Conservation (phyloP, 768 basidiomycete species). For the Psilocybe cyanescens region DNA sequence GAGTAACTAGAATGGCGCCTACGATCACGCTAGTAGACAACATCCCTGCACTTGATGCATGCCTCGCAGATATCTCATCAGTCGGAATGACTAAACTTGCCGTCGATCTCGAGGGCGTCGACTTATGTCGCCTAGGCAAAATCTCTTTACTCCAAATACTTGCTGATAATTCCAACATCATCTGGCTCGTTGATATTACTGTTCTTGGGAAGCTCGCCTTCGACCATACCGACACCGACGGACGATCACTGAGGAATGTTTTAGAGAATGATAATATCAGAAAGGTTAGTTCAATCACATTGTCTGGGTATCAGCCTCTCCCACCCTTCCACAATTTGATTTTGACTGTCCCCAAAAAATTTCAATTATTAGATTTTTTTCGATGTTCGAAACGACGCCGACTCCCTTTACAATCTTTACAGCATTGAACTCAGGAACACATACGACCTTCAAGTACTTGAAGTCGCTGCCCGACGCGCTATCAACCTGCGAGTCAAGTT, state of each 20-base stretch:
- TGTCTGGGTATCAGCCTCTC: too few species aligned
- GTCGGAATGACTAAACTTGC: constrained; percentile 23
- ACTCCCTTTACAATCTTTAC: constrained; percentile 34
- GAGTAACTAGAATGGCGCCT: neutral
- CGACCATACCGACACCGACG: constrained; percentile 24
- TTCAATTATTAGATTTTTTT: constrained; percentile 29
- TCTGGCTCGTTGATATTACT: constrained; percentile 40
- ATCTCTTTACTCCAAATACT: constrained; percentile 35
- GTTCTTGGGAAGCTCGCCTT: constrained; percentile 32
- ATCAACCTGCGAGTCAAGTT: constrained; percentile 18
- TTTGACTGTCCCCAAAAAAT: too few species aligned
- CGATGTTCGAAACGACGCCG: constrained; percentile 40
- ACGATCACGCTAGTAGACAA: constrained; percentile 20
- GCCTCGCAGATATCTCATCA: constrained; percentile 17
- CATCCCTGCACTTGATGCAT: constrained; percentile 11
- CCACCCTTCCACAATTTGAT: too few species aligned
- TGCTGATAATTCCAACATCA: constrained; percentile 24
- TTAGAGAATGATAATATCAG: constrained; percentile 8
- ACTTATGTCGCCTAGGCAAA: constrained; percentile 32
- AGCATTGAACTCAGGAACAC: constrained; percentile 30
- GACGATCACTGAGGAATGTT: constrained; percentile 15
- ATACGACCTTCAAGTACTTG: constrained; percentile 37
- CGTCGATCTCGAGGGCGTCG: constrained; percentile 39
- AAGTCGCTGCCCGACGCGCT: constrained; percentile 32
- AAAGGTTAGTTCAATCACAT: constrained; percentile 11